Base-by-base conservation (phyloP, 2,329 filamentous ascomycete genomes). In the Catunica adiposa region DNA sequence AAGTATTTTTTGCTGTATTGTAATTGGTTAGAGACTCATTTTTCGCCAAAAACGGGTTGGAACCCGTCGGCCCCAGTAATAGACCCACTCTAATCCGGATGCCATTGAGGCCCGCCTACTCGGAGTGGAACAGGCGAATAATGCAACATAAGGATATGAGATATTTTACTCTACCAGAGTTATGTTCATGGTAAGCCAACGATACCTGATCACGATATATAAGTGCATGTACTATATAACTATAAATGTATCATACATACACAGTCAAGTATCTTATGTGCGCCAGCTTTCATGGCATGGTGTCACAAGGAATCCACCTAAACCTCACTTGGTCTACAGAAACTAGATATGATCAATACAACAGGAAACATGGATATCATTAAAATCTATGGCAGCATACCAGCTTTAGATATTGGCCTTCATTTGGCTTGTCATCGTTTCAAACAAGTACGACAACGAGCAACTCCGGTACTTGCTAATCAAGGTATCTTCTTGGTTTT, bases 381-480 rank as follows among this genome's bases (percentile, higher is more conserved):
- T 31, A 29, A 51, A 31, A 25, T 7, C 20, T 17, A 51, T n/a
- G 17, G 20, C 3, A 51, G 14, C 8, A 51, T 51, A 51, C 17
- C 29, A 14, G 25, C 14, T 40, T 17, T 53, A 48, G 26, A 64
- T 60, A 8, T 61, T 63, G 23, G 62, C 65, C 61, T 60, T 65
- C 63, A 63, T 64, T 63, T 60, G 72, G 60, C 70, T 69, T 7
- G 80, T 79, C 61, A 90, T 84, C 4, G 69, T 73, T 61, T 75
- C 71, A 64, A 90, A 89, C 7, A 89, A 70, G 52, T 80, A 79
- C 59, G 72, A 79, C 38, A 90, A 69, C 37, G 83, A 86, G 66
- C 86, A 90, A 59, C 74, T 71, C 61, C 73, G 73, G 66, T 90
- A 90, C 67, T 88, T 89, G 54, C 83, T 76, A 38, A 84, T 81